These are phyloP conservation scores for Bidens hawaiensis DNA, from an alignment of 140 eudicot species.

Conservation along the genomic window DNA sequence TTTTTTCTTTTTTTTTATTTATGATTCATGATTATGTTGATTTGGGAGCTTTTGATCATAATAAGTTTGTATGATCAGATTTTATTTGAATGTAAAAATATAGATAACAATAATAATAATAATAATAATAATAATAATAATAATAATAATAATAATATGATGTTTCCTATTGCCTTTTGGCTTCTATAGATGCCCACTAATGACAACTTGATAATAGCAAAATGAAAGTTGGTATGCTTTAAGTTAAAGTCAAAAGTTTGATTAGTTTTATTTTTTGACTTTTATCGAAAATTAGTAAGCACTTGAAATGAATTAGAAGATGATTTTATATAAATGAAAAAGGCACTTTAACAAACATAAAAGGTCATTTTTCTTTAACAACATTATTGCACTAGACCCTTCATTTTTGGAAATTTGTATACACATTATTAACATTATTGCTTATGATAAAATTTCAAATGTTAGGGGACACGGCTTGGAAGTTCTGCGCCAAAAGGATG, in stretches of 20 bases:
- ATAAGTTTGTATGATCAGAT: background rate
- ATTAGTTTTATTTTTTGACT: background rate
- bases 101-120: no score
- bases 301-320: slow-evolving; percentile 7
- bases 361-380: background rate
- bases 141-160: slow-evolving; percentile 25
- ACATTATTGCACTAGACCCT: slow-evolving; percentile 8
- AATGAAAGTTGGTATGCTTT: slow-evolving; percentile 29
- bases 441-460: slow-evolving; percentile 20
- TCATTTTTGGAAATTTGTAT: slow-evolving; percentile 6
- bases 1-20: background rate
- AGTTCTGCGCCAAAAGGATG: slow-evolving; percentile 99
- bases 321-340: slow-evolving; percentile 1
- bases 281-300: background rate
- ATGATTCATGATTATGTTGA: slow-evolving; percentile 6
- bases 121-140: background rate
- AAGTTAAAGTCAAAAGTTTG: slow-evolving; percentile 17
- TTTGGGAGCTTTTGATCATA: background rate
- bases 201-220: slow-evolving; percentile 25
- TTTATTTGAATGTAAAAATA: background rate
- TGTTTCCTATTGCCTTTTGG: slow-evolving; percentile 35
- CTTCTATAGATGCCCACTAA: slow-evolving; percentile 34
- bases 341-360: slow-evolving; percentile 4
- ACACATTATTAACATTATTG: background rate
- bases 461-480: slow-evolving; percentile 99